Evolutionary conservation across 148 eudicot genomes (phyloP).

Genomic region (Silene latifolia): DNA sequence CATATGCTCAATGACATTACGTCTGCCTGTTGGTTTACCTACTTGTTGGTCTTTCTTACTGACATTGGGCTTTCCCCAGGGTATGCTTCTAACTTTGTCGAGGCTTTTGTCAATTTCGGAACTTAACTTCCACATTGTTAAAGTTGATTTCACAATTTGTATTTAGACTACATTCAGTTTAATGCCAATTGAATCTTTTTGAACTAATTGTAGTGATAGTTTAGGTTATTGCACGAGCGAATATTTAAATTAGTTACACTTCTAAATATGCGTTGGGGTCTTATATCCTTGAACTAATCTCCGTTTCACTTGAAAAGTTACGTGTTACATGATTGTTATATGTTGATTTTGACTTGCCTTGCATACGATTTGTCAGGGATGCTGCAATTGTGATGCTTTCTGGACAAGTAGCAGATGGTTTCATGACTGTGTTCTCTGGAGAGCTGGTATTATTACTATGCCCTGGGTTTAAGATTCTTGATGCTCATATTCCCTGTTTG

Average conservation of each 20-base stretch:
- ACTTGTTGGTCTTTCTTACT: constrained; percentile 80
- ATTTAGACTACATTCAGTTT: too few species aligned
- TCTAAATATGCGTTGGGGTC: too few species aligned
- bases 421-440: constrained; percentile 73
- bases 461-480: constrained; percentile 1
- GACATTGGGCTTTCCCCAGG: constrained; percentile 81
- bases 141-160: too few species aligned
- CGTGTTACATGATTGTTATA: neutral
- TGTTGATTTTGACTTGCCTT: constrained; percentile 5
- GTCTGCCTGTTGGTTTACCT: constrained; percentile 95
- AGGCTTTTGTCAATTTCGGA: neutral
- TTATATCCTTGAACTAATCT: too few species aligned
- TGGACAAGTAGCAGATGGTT: constrained; percentile 92
- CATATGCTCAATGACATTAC: constrained; percentile 97
- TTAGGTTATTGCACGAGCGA: too few species aligned
- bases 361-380: constrained; percentile 39
- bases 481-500: neutral
- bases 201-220: neutral
- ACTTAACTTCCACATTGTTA: neutral
- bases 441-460: constrained; percentile 61
- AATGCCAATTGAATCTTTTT: too few species aligned
- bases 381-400: constrained; percentile 88
- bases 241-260: too few species aligned
- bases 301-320: too few species aligned
- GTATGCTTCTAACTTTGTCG: constrained; percentile 26